A percentile compares a stretch with the other conserved stretches of the same genome.
Evolutionary conservation across 352 stramenopile genomes (phyloP).

Genomic region (Aphanomyces euteiches): DNA sequence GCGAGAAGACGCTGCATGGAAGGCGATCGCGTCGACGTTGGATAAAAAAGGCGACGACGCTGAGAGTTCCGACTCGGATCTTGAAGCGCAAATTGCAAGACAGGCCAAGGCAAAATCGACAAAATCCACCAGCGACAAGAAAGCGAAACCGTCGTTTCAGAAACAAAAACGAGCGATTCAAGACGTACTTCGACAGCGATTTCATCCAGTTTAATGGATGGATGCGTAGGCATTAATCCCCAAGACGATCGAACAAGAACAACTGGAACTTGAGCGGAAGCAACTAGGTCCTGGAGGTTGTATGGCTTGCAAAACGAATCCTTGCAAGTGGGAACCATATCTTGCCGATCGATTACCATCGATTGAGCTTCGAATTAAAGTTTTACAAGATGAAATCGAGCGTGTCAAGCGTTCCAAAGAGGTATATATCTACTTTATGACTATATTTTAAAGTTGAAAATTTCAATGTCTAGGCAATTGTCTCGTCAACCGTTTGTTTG

Average conservation of each 20-base stretch:
- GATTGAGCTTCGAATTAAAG: slow-evolving; percentile 56
- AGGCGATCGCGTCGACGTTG: slow-evolving; percentile 28
- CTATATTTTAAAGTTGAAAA: not conserved
- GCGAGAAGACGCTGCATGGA: slow-evolving; percentile 52
- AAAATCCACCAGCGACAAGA: slow-evolving; percentile 41
- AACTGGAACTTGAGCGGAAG: slow-evolving; percentile 55
- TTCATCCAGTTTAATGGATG: not conserved
- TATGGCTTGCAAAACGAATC: slow-evolving; percentile 73
- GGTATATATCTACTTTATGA: slow-evolving; percentile 19
- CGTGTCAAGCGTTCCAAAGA: slow-evolving; percentile 59
- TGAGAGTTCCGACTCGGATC: slow-evolving; percentile 59
- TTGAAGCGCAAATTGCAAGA: slow-evolving; percentile 61
- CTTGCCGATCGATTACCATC: slow-evolving; percentile 48
- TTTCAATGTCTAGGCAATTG: not conserved
- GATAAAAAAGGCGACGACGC: slow-evolving; percentile 12
- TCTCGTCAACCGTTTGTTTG: slow-evolving; percentile 47
- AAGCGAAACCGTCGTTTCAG: slow-evolving; percentile 50
- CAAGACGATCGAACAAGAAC: slow-evolving; percentile 60
- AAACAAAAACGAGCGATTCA: slow-evolving; percentile 75
- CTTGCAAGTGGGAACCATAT: slow-evolving; percentile 63
- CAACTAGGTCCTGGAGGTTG: slow-evolving; percentile 71
- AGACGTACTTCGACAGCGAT: slow-evolving; percentile 36
- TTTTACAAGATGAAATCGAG: slow-evolving; percentile 64
- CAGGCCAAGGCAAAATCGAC: slow-evolving; percentile 40
- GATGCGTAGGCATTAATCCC: slow-evolving; percentile 40